Evolutionary conservation across 2,329 filamentous ascomycete genomes (phyloP).

Genomic region (Madurella mycetomatis): DNA sequence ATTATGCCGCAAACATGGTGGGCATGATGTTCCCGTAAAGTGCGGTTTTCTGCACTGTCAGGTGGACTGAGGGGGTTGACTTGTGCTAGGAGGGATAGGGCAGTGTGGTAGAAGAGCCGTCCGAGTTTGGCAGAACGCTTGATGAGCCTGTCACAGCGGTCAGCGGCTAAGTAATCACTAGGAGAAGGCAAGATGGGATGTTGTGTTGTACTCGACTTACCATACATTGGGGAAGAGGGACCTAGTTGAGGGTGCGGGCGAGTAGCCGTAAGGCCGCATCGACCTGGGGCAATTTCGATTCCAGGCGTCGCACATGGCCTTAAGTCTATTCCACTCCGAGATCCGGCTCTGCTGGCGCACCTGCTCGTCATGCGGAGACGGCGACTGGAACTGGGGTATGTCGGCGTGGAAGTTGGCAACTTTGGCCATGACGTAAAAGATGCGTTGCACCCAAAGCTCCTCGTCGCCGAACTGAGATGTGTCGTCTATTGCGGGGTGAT

Average conservation of each 20-base stretch:
- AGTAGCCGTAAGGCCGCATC: slow-evolving; percentile 81
- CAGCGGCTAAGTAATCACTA: neutral
- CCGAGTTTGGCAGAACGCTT: slow-evolving; percentile 78
- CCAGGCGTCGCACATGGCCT: slow-evolving; percentile 79
- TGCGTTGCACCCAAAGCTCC: slow-evolving; percentile 82
- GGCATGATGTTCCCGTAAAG: slow-evolving; percentile 68
- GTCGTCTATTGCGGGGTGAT: slow-evolving; percentile 43
- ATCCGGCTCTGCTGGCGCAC: slow-evolving; percentile 59
- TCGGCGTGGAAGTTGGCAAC: slow-evolving; percentile 78
- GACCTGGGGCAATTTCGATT: slow-evolving; percentile 71
- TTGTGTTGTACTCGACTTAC: slow-evolving; percentile 42
- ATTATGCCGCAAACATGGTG: slow-evolving; percentile 86
- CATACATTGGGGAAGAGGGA: slow-evolving; percentile 85
- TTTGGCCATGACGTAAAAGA: slow-evolving; percentile 83
- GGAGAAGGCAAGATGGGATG: neutral
- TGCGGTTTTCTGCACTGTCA: slow-evolving; percentile 62
- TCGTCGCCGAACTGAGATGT: slow-evolving; percentile 53
- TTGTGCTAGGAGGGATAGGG: slow-evolving; percentile 74
- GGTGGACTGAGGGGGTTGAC: slow-evolving; percentile 66
- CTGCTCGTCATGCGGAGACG: slow-evolving; percentile 59
- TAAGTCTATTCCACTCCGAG: slow-evolving; percentile 76
- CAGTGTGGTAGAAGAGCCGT: slow-evolving; percentile 83
- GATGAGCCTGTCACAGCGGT: slow-evolving; percentile 57
- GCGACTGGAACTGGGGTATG: slow-evolving; percentile 56
- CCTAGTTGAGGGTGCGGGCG: slow-evolving; percentile 65